A percentile compares a stretch with the other conserved stretches of the same genome.
Evolutionary conservation across 257 asterid species (phyloP).

Genomic region (Nicotiana otophora): DNA sequence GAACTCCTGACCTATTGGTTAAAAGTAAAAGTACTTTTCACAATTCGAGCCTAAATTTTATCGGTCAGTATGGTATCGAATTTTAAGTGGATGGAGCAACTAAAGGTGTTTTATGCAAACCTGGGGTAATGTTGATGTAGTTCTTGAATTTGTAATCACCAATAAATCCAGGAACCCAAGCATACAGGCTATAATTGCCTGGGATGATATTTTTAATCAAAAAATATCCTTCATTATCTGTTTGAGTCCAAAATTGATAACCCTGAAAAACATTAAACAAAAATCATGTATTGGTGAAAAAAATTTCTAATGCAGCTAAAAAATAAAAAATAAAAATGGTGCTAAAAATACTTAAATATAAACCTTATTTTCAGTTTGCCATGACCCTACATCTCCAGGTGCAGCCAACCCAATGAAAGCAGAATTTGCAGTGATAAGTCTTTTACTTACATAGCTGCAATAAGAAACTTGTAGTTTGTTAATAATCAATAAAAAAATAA

Average conservation of each 20-base stretch:
- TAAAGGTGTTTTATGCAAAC: neutral
- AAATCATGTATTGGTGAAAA: neutral
- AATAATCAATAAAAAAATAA: too few species aligned
- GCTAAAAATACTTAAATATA: neutral
- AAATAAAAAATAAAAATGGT: neutral
- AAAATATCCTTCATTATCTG: neutral
- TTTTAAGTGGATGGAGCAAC: neutral
- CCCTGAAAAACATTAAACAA: neutral
- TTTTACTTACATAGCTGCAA: slow-evolving; percentile 30
- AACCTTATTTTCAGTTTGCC: slow-evolving; percentile 81
- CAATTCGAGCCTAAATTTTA: too few species aligned
- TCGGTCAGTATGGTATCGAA: too few species aligned
- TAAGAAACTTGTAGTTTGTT: neutral
- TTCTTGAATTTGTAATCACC: slow-evolving; percentile 4
- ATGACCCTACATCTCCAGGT: slow-evolving; percentile 52
- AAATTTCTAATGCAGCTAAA: neutral
- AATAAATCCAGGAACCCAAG: slow-evolving; percentile 17
- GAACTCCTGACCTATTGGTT: neutral
- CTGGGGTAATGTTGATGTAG: neutral
- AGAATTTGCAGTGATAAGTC: slow-evolving; percentile 20
- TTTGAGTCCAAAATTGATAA: slow-evolving; percentile 17
- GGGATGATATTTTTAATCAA: slow-evolving; percentile 10
- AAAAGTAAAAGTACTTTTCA: too few species aligned
- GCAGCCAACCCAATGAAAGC: slow-evolving; percentile 65
- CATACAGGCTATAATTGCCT: slow-evolving; percentile 12